These are phyloP conservation scores for Rhodotorula sp. DNA, from an alignment of 1,284 basidiomycete genomes.

Conservation along the genomic window DNA sequence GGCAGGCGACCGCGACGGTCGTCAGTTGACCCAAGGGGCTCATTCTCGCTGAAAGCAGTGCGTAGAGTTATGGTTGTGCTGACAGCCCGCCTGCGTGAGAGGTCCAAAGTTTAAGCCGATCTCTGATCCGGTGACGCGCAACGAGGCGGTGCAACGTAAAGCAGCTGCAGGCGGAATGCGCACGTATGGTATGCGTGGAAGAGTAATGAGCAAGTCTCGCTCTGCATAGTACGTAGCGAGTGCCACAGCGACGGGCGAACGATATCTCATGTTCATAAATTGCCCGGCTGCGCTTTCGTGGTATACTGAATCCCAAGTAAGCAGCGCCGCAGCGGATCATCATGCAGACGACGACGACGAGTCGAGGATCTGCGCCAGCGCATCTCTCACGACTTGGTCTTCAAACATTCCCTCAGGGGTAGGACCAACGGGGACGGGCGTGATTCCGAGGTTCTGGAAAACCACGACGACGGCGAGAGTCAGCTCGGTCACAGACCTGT, in stretches of 20 bases:
- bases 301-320: too few relatives aligned
- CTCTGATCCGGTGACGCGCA: too few relatives aligned
- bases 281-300: too few relatives aligned
- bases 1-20: neutral
- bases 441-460: slow-evolving; percentile 17
- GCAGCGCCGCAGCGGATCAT: neutral
- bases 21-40: neutral
- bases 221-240: too few relatives aligned
- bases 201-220: too few relatives aligned
- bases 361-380: slow-evolving; percentile 20
- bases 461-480: neutral
- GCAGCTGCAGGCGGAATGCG: too few relatives aligned
- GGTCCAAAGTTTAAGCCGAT: too few relatives aligned
- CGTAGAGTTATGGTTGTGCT: too few relatives aligned
- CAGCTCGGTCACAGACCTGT: neutral
- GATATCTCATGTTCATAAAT: too few relatives aligned
- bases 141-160: neutral
- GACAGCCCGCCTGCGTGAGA: too few relatives aligned
- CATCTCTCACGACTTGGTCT: slow-evolving; percentile 22
- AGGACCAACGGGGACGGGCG: slow-evolving; percentile 4
- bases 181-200: too few relatives aligned
- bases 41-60: neutral
- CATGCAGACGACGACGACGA: neutral
- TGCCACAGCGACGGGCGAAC: too few relatives aligned
- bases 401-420: slow-evolving; percentile 14